Percentiles rank a stretch among this genome's conserved stretches.
Conservation (phyloP, 1,284 basidiomycete species). For the Sporisorium iseilematis-ciliati region DNA sequence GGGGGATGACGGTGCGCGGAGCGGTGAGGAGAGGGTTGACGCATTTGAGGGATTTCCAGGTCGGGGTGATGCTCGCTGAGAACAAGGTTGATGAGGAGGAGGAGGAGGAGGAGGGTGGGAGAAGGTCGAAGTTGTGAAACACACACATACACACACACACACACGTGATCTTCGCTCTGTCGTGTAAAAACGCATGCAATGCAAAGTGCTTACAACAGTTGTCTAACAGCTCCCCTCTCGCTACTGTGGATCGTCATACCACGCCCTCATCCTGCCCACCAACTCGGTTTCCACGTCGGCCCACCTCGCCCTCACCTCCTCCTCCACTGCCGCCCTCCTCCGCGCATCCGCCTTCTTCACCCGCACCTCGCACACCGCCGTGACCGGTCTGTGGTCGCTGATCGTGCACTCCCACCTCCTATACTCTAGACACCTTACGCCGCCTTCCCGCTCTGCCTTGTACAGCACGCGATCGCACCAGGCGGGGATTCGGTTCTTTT, state of each 20-base stretch:
- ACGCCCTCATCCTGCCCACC: slow-evolving; percentile 11
- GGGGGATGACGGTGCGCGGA: slow-evolving; percentile 58
- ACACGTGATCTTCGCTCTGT: no score
- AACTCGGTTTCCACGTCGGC: slow-evolving; percentile 15
- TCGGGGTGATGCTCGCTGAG: slow-evolving; percentile 46
- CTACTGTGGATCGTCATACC: slow-evolving; percentile 36
- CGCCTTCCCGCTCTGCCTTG: slow-evolving; percentile 76
- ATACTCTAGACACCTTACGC: slow-evolving; percentile 70
- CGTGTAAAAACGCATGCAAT: no score
- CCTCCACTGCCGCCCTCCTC: slow-evolving; percentile 18
- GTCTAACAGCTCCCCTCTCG: neutral
- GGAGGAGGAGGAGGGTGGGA: slow-evolving; percentile 8
- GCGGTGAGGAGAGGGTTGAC: slow-evolving; percentile 44
- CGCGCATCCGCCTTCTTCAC: slow-evolving; percentile 41
- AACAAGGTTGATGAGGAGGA: neutral
- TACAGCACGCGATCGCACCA: slow-evolving; percentile 97
- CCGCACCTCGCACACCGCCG: slow-evolving; percentile 48
- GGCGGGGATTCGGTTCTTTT: slow-evolving; percentile 88
- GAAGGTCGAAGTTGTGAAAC: slow-evolving; percentile 20
- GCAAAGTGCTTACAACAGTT: neutral
- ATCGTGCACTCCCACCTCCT: slow-evolving; percentile 67
- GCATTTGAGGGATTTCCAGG: slow-evolving; percentile 51
- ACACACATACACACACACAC: neutral
- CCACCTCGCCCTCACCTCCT: slow-evolving; percentile 30
- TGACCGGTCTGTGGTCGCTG: slow-evolving; percentile 69